These are phyloP conservation scores for Syncephalastrum racemosum DNA, from an alignment of 371 early-diverging fungal genomes.

Conservation along the genomic window DNA sequence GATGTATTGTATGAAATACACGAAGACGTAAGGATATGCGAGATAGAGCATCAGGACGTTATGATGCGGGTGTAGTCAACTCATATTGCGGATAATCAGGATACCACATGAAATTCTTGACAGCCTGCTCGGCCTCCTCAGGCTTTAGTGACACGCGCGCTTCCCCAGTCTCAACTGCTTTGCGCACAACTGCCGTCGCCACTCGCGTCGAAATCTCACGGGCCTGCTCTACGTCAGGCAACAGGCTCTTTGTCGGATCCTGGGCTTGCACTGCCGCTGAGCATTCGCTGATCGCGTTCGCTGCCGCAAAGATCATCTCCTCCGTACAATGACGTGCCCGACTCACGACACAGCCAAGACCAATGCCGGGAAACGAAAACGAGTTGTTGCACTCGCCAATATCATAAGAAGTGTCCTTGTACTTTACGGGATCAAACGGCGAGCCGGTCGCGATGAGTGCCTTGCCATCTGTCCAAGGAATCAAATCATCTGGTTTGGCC, in stretches of 20 bases:
- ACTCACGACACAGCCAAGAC: constrained; percentile 22
- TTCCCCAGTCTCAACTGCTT: constrained; percentile 12
- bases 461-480: constrained; percentile 26
- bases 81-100: constrained; percentile 15
- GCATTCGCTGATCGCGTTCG: constrained; percentile 16
- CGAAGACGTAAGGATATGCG: no score
- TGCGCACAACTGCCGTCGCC: constrained; percentile 11
- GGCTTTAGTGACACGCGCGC: background rate
- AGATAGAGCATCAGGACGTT: no score
- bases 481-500: constrained; percentile 15
- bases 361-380: constrained; percentile 36
- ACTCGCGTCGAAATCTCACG: constrained; percentile 12
- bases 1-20: background rate
- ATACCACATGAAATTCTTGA: constrained; percentile 19
- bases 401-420: constrained; percentile 16
- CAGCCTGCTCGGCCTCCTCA: constrained; percentile 10
- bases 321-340: constrained; percentile 18
- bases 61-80: background rate
- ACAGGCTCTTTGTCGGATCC: constrained; percentile 11
- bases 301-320: constrained; percentile 19
- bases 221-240: constrained; percentile 15
- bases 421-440: constrained; percentile 30
- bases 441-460: constrained; percentile 31
- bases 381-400: constrained; percentile 30
- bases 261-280: constrained; percentile 12